These are phyloP conservation scores for Suillus hirtellus DNA, from an alignment of 768 basidiomycete species.

Conservation along the genomic window DNA sequence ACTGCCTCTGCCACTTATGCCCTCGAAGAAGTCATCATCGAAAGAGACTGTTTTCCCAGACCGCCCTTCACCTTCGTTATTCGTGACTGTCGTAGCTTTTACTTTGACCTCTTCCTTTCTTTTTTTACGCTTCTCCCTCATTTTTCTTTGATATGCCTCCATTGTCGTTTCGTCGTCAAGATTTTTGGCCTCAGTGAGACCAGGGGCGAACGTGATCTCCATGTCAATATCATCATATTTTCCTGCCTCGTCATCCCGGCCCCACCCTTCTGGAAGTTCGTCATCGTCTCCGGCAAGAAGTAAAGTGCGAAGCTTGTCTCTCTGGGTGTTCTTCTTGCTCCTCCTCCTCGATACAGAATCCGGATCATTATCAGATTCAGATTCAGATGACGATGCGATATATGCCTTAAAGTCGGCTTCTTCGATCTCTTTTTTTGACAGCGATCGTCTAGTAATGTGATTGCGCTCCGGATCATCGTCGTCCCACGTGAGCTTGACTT, in stretches of 20 bases:
- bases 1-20: slow-evolving; percentile 38
- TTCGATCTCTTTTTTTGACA: slow-evolving; percentile 86
- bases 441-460: slow-evolving; percentile 72
- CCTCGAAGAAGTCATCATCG: slow-evolving; percentile 81
- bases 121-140: slow-evolving; percentile 84
- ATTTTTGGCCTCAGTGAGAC: slow-evolving; percentile 56
- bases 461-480: slow-evolving; percentile 91
- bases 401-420: slow-evolving; percentile 86
- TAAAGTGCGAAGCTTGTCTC: slow-evolving; percentile 75
- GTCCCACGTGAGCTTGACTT: slow-evolving; percentile 98
- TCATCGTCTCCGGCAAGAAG: slow-evolving; percentile 68
- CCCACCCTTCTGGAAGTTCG: slow-evolving; percentile 85
- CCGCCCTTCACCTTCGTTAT: slow-evolving; percentile 27
- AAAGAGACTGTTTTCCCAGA: slow-evolving; percentile 16
- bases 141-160: slow-evolving; percentile 86
- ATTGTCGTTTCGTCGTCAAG: slow-evolving; percentile 81
- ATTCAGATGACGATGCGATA: slow-evolving; percentile 65
- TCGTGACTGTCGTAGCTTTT: slow-evolving; percentile 23
- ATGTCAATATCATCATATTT: slow-evolving; percentile 64
- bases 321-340: slow-evolving; percentile 45
- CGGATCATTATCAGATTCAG: slow-evolving; percentile 43
- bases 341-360: slow-evolving; percentile 17
- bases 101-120: slow-evolving; percentile 68
- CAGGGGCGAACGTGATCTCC: slow-evolving; percentile 95
- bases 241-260: slow-evolving; percentile 38